Base-by-base conservation (phyloP, 2,329 filamentous ascomycete genomes). In the Neopestalotiopsis sp. region DNA sequence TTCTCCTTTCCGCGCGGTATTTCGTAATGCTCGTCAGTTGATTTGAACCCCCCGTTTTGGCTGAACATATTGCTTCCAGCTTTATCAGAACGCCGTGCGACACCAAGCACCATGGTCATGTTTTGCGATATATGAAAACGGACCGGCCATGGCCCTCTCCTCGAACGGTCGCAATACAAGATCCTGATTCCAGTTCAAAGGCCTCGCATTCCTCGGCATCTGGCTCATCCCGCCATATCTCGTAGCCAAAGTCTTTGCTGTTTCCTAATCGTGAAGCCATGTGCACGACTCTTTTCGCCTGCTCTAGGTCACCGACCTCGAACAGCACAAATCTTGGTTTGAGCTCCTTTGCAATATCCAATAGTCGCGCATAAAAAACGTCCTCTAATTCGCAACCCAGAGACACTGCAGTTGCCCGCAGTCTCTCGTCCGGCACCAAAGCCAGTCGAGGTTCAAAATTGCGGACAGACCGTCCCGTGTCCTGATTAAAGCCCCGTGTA, bases 401-500 rank as follows among this genome's bases (percentile, higher is more conserved):
- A 17, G 5, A 6, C 28, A 9, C 56, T 5, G 65, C 56, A 9
- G 30, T 24, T 10, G 24, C 42, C 1, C 63, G 42, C n/a, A 12
- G 20, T 1, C 10, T 53, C 13, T 28, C 63, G 71, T 34, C 63
- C 0, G 88, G 87, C 10, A 98, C 93, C 14, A 98, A 85, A 0
- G 96, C 96, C 13, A 93, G 81, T 71, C 84, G 88, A 3, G 96
- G 96, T 80, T 99, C 96, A 77, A 90, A 94, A 61, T 89, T 89
- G 17, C 94, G 88, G 38, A 98, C 95, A 13, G 93, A 95, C 32
- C 90, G 88, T 1, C 86, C 84, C 1, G 92, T 94, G 20, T 88
- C 88, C 53, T 80, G 85, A 53, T 85, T 80, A 75, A 93, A 94
- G 7, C 87, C 88, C 53, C 77, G 73, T 0, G 84, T 82, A 1